Conservation (phyloP, 164 flowering plant species). For the Vitis rupestris region DNA sequence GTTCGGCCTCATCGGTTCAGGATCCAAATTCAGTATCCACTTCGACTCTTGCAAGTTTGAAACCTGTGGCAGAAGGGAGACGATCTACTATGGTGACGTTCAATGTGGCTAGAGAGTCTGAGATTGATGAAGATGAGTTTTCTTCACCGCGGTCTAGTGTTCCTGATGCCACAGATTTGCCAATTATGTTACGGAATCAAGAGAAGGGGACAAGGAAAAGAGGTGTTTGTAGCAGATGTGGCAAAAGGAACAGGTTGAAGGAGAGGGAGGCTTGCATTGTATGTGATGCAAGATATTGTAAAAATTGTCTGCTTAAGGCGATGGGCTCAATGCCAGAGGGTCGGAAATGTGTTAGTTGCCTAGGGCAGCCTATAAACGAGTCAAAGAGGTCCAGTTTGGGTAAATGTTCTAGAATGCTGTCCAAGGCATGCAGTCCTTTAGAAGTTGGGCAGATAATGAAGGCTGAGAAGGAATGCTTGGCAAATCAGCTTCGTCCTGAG, state of each 20-base stretch:
- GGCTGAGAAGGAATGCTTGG: constrained; percentile 49
- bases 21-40: not conserved
- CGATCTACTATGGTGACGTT: constrained; percentile 31
- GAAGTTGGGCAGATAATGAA: constrained; percentile 59
- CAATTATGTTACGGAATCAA: constrained; percentile 16
- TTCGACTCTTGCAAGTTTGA: not conserved
- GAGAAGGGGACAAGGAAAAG: constrained; percentile 19
- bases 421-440: constrained; percentile 44
- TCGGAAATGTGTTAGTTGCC: constrained; percentile 56
- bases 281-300: constrained; percentile 50
- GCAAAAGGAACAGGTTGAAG: constrained; percentile 38
- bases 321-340: constrained; percentile 79
- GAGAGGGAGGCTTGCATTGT: constrained; percentile 50
- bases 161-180: constrained; percentile 12
- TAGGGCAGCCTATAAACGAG: constrained; percentile 52
- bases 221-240: constrained; percentile 45
- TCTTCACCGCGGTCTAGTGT: constrained; percentile 20
- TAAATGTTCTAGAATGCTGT: constrained; percentile 45
- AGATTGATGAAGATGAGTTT: constrained; percentile 20
- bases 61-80: constrained; percentile 10
- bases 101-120: constrained; percentile 16
- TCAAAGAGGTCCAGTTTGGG: constrained; percentile 41
- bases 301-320: constrained; percentile 53
- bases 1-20: not conserved
- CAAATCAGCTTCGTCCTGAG: constrained; percentile 56